Evolutionary conservation across 495 filamentous ascomycete genomes (phyloP).

Genomic region (Pyrenopolyporus hunteri): DNA sequence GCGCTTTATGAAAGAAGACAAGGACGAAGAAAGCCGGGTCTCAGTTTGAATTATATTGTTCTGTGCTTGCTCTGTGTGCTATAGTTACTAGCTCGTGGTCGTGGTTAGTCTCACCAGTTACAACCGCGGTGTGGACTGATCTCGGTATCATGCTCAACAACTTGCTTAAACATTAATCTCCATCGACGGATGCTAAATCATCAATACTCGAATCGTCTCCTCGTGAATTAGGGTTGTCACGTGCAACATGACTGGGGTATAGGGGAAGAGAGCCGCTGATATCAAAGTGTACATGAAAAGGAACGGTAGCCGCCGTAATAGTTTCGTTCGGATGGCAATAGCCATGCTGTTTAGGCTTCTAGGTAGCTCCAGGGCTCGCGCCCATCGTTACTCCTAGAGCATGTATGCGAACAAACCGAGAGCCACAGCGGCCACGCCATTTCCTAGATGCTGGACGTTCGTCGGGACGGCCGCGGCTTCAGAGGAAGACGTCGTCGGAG

Average conservation of each 20-base stretch:
- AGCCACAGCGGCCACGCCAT: slow-evolving; percentile 45
- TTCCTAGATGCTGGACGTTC: slow-evolving; percentile 41
- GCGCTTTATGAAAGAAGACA: too few species aligned
- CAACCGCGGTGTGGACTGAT: slow-evolving; percentile 12
- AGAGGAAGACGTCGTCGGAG: slow-evolving; percentile 25
- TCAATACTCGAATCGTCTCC: slow-evolving; percentile 35
- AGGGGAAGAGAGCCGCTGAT: slow-evolving; percentile 7
- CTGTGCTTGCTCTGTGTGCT: slow-evolving; percentile 28
- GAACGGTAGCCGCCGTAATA: slow-evolving; percentile 18
- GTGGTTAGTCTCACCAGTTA: slow-evolving; percentile 11
- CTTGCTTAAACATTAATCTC: slow-evolving; percentile 32
- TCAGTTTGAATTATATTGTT: slow-evolving; percentile 36
- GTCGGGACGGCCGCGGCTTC: slow-evolving; percentile 43
- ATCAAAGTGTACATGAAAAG: slow-evolving; percentile 3
- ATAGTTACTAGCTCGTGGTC: slow-evolving; percentile 15
- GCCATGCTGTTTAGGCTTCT: slow-evolving; percentile 4
- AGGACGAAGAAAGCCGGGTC: too few species aligned
- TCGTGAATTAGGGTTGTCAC: slow-evolving; percentile 36
- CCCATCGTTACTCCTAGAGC: slow-evolving; percentile 35
- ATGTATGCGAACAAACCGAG: slow-evolving; percentile 47
- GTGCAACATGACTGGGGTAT: slow-evolving; percentile 35
- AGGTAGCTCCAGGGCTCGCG: slow-evolving; percentile 1
- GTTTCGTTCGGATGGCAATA: slow-evolving; percentile 1
- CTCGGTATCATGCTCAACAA: slow-evolving; percentile 20
- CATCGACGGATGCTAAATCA: slow-evolving; percentile 32